A percentile compares a stretch with the other conserved stretches of the same genome.
Conservation (phyloP, 2,329 filamentous ascomycete species). For the Fusarium sp. region DNA sequence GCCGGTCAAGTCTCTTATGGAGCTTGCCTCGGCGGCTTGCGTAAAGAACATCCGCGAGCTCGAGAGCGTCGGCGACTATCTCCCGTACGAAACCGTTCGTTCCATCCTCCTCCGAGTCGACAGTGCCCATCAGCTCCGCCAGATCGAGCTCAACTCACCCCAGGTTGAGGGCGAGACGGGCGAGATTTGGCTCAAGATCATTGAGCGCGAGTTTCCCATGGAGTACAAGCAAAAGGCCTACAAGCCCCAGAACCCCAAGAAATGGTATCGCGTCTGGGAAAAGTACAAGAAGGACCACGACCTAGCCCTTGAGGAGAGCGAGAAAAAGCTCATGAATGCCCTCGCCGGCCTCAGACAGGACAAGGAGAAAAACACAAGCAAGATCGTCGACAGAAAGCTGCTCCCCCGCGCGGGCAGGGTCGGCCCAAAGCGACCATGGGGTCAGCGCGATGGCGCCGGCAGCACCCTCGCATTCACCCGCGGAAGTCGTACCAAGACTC, state of each 20-base stretch:
- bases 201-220: constrained; percentile 81
- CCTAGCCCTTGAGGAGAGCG: constrained; percentile 72
- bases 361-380: constrained; percentile 70
- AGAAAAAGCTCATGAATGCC: constrained; percentile 70
- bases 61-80: constrained; percentile 78
- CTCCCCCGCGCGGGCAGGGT: constrained; percentile 62
- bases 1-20: constrained; percentile 66
- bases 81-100: constrained; percentile 75
- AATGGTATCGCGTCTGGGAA: constrained; percentile 85
- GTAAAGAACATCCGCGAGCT: constrained; percentile 71
- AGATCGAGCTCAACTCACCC: constrained; percentile 82
- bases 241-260: constrained; percentile 75
- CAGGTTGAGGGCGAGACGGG: constrained; percentile 79
- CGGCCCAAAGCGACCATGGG: constrained; percentile 48
- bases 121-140: constrained; percentile 80
- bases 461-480: constrained; percentile 61
- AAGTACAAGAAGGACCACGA: constrained; percentile 75
- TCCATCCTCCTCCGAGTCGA: constrained; percentile 81
- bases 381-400: constrained; percentile 67
- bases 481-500: constrained; percentile 68
- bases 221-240: constrained; percentile 74
- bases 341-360: constrained; percentile 72
- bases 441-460: constrained; percentile 48
- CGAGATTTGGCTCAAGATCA: constrained; percentile 85
- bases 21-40: constrained; percentile 66